A percentile compares a stretch with the other conserved stretches of the same genome.
phyloP scores from a whole-genome alignment of 768 basidiomycete genomes.

The Termitomyces sp. region DNA sequence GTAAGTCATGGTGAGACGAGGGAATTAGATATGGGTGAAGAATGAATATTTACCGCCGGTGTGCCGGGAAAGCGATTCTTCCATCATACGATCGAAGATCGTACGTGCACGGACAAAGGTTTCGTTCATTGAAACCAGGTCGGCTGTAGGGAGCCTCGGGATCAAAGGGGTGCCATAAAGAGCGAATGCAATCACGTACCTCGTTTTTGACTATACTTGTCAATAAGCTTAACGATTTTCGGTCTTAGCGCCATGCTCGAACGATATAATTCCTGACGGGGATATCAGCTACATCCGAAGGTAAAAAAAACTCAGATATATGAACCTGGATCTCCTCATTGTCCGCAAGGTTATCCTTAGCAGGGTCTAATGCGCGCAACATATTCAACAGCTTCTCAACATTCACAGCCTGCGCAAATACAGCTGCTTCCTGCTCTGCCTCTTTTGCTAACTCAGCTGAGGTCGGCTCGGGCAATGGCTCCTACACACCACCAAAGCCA shows the following conservation, averaged over 20 bases:
- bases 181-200: conserved; percentile 25
- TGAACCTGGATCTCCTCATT: conserved; percentile 84
- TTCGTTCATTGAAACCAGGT: conserved; percentile 92
- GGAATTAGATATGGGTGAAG: not conserved
- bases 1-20: not conserved
- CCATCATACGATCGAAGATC: conserved; percentile 93
- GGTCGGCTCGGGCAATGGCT: conserved; percentile 83
- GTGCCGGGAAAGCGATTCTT: conserved; percentile 79
- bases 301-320: conserved; percentile 1
- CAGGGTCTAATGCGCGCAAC: conserved; percentile 69
- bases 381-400: conserved; percentile 79
- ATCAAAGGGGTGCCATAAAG: conserved; percentile 20
- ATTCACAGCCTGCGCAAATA: conserved; percentile 83
- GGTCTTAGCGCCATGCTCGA: conserved; percentile 86
- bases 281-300: not conserved
- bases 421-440: conserved; percentile 81
- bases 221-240: conserved; percentile 94
- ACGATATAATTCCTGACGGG: conserved; percentile 78
- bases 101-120: conserved; percentile 85
- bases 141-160: conserved; percentile 49
- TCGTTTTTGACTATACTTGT: conserved; percentile 96
- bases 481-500: conserved; percentile 37
- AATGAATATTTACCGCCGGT: conserved; percentile 45
- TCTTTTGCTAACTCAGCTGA: conserved; percentile 73
- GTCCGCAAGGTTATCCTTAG: conserved; percentile 82